Percentiles rank a stretch among this genome's conserved stretches.
Evolutionary conservation across 176 grass and related monocot species (phyloP).

Genomic region (Sorghum bicolor): Sorghum_bicolor_NCBIv3 NC_012870.2:65352501-65353000

Average conservation of each 20-base stretch:
- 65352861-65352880: slow-evolving; percentile 72
- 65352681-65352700: neutral
- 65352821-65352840: neutral
- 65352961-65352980: slow-evolving; percentile 29
- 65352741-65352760: neutral
- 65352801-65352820: too few relatives aligned
- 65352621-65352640: neutral
- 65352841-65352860: neutral
- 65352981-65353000: neutral
- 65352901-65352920: slow-evolving; percentile 27
- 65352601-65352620: neutral
- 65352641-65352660: neutral
- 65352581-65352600: neutral
- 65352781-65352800: too few relatives aligned
- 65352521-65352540: neutral
- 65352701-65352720: neutral
- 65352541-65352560: neutral
- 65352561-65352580: neutral
- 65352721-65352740: neutral
- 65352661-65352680: neutral
- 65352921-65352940: slow-evolving; percentile 7
- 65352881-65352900: slow-evolving; percentile 78
- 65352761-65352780: neutral
- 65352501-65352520: neutral
- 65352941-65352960: slow-evolving; percentile 10